Percentiles rank a stretch among this genome's conserved stretches.
phyloP scores from a whole-genome alignment of 352 stramenopile genomes.

The Phytophthora foliorum region DNA sequence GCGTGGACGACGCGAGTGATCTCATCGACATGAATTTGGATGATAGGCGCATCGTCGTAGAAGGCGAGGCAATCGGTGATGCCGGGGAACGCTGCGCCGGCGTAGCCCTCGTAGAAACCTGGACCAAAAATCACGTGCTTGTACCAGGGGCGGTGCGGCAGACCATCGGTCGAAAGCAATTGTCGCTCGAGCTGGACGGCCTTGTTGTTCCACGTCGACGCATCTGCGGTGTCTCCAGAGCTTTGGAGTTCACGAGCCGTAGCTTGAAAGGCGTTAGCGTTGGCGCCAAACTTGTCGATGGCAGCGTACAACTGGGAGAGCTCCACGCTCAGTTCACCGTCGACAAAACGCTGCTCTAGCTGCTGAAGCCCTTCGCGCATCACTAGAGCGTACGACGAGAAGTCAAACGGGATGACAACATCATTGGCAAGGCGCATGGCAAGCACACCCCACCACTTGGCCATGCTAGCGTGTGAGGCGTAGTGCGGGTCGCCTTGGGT shows the following conservation, averaged over 20 bases:
- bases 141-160: slow-evolving; percentile 57
- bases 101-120: slow-evolving; percentile 30
- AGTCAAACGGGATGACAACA: slow-evolving; percentile 62
- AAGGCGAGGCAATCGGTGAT: slow-evolving; percentile 51
- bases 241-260: not conserved
- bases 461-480: slow-evolving; percentile 49
- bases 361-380: slow-evolving; percentile 44
- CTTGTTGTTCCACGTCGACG: slow-evolving; percentile 12
- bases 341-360: slow-evolving; percentile 22
- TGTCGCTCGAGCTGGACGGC: slow-evolving; percentile 37
- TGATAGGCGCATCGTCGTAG: slow-evolving; percentile 34
- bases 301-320: slow-evolving; percentile 24
- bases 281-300: slow-evolving; percentile 44
- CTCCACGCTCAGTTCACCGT: slow-evolving; percentile 4
- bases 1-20: slow-evolving; percentile 33
- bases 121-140: slow-evolving; percentile 40
- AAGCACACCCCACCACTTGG: slow-evolving; percentile 68
- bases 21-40: slow-evolving; percentile 47
- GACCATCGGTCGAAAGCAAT: slow-evolving; percentile 47
- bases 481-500: slow-evolving; percentile 65
- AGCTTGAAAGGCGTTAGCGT: slow-evolving; percentile 41
- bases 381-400: slow-evolving; percentile 51
- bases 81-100: slow-evolving; percentile 47
- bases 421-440: slow-evolving; percentile 57
- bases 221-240: not conserved